Evolutionary conservation across 352 stramenopile species (phyloP).

Genomic region (Globisporangium recalcitrans): DNA sequence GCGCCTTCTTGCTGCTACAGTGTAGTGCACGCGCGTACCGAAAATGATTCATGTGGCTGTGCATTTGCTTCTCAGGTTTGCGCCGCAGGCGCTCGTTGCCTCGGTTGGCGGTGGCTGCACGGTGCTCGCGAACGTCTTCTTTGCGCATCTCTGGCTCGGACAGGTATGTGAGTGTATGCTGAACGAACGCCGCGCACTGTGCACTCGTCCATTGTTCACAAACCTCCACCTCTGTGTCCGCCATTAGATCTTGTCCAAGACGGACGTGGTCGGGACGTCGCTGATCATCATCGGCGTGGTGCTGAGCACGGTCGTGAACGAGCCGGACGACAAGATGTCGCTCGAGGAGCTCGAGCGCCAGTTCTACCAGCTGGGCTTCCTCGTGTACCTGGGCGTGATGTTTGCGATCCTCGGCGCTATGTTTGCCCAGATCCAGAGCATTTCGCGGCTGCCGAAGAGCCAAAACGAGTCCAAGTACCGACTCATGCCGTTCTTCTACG

Average conservation of each 20-base stretch:
- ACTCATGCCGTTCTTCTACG: conserved; percentile 73
- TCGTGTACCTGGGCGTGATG: conserved; percentile 78
- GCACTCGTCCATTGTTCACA: not conserved
- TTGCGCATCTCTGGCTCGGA: conserved; percentile 81
- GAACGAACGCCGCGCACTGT: not conserved
- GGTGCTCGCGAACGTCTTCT: conserved; percentile 87
- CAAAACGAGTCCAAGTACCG: conserved; percentile 62
- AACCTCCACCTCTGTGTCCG: not conserved
- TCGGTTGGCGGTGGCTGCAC: conserved; percentile 83
- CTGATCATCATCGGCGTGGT: conserved; percentile 82
- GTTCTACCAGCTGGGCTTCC: conserved; percentile 72
- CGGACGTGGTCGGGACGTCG: conserved; percentile 63
- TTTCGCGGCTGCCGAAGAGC: conserved; percentile 38
- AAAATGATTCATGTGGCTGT: not conserved
- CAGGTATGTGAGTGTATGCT: conserved; percentile 27
- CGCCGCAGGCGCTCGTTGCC: conserved; percentile 80
- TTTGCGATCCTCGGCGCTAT: conserved; percentile 56
- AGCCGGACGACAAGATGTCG: conserved; percentile 75
- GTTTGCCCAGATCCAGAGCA: conserved; percentile 71
- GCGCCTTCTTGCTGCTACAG: not conserved
- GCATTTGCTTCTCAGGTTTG: conserved; percentile 37
- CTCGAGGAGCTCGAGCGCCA: conserved; percentile 73
- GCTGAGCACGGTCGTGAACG: conserved; percentile 74
- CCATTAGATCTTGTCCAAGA: conserved; percentile 48
- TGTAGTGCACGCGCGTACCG: no score